Conservation (phyloP, 2,329 filamentous ascomycete species). For the Pestalotiopsis sp. region DNA sequence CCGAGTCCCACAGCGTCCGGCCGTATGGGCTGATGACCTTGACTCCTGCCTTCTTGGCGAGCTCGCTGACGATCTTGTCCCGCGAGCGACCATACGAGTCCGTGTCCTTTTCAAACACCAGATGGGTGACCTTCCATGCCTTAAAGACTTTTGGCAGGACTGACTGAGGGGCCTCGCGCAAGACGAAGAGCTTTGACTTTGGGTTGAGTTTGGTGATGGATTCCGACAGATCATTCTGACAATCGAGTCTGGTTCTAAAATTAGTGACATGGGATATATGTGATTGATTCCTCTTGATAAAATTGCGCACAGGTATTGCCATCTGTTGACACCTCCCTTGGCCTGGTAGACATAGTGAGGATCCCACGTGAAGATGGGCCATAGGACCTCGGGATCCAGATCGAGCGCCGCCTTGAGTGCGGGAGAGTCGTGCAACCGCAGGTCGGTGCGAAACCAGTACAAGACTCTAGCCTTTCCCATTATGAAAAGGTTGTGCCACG, state of each 20-base stretch:
- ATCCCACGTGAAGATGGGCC: constrained; percentile 80
- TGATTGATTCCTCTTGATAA: not conserved
- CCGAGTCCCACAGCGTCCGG: constrained; percentile 73
- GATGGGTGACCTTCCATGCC: constrained; percentile 72
- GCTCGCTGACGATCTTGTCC: constrained; percentile 58
- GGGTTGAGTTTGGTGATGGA: constrained; percentile 67
- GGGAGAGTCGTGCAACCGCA: constrained; percentile 77
- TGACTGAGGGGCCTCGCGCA: constrained; percentile 73
- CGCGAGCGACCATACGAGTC: constrained; percentile 70
- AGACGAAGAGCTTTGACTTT: constrained; percentile 70
- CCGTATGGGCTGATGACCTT: constrained; percentile 66
- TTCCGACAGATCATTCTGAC: constrained; percentile 68
- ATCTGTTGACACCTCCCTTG: constrained; percentile 71
- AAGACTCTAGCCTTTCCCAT: constrained; percentile 56
- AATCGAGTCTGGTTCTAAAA: constrained; percentile 58
- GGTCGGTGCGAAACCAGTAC: constrained; percentile 79
- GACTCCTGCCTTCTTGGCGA: constrained; percentile 68
- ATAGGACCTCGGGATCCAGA: constrained; percentile 67
- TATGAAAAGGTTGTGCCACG: constrained; percentile 19
- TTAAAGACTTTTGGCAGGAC: constrained; percentile 73
- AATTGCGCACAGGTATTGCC: constrained; percentile 64
- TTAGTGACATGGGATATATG: constrained; percentile 9
- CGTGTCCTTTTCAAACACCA: constrained; percentile 80
- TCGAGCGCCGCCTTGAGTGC: constrained; percentile 72
- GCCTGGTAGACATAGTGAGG: constrained; percentile 77